Conservation (phyloP, 495 filamentous ascomycete species). For the Penicillium bialowiezense region DNA sequence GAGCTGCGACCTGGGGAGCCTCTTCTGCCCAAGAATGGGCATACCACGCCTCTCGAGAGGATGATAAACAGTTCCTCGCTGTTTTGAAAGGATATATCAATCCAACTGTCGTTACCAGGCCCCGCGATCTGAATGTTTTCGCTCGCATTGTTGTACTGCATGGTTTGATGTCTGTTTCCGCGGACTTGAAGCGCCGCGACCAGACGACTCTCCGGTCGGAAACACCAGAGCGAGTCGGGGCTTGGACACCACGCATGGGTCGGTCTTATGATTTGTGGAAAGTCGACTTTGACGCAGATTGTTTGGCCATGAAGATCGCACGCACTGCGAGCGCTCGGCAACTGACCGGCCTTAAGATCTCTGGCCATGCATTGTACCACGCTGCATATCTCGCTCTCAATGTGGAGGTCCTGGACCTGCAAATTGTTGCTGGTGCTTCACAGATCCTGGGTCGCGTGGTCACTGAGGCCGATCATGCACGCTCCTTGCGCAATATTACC, state of each 20-base stretch:
- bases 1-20: conserved; percentile 49
- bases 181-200: conserved; percentile 54
- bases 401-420: conserved; percentile 53
- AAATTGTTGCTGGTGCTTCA: conserved; percentile 52
- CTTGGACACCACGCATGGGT: conserved; percentile 48
- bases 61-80: conserved; percentile 36
- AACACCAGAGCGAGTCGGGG: conserved; percentile 36
- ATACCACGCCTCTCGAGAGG: conserved; percentile 25
- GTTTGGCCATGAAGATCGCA: conserved; percentile 31
- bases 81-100: conserved; percentile 53
- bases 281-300: conserved; percentile 49
- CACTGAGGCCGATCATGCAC: conserved; percentile 39
- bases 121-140: conserved; percentile 43
- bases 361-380: conserved; percentile 48
- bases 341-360: conserved; percentile 39
- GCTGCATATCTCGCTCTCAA: conserved; percentile 48
- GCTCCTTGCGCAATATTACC: conserved; percentile 41
- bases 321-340: conserved; percentile 27
- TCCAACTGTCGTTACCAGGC: conserved; percentile 25
- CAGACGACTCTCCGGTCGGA: conserved; percentile 46
- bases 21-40: conserved; percentile 45
- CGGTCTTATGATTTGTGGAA: conserved; percentile 54
- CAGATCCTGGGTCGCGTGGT: conserved; percentile 51
- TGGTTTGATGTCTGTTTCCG: conserved; percentile 54
- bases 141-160: conserved; percentile 49